Conservation (phyloP, 2,329 filamentous ascomycete genomes). For the Aschersonia sp. region DNA sequence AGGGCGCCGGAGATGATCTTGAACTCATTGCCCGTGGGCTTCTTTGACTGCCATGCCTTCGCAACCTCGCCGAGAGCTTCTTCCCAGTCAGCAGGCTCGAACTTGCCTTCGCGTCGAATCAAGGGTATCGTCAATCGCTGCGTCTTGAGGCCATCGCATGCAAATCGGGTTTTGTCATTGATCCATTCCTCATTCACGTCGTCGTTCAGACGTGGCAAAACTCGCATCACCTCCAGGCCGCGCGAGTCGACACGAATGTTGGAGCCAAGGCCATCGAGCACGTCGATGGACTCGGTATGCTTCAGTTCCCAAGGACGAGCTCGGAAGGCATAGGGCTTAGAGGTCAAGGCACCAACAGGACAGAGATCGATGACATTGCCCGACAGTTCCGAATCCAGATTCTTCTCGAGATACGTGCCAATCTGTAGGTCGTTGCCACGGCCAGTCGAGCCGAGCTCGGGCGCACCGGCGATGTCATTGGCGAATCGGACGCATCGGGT, state of each 20-base stretch:
- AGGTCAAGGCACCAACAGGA: slow-evolving; percentile 89
- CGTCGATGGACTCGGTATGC: slow-evolving; percentile 90
- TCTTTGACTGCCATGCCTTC: slow-evolving; percentile 62
- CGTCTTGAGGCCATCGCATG: slow-evolving; percentile 90
- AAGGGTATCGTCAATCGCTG: slow-evolving; percentile 89
- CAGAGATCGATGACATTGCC: slow-evolving; percentile 97
- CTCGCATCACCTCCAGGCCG: slow-evolving; percentile 90
- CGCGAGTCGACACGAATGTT: slow-evolving; percentile 90
- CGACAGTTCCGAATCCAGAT: slow-evolving; percentile 86
- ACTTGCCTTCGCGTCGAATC: slow-evolving; percentile 76
- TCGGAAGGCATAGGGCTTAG: slow-evolving; percentile 95
- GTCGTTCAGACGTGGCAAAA: slow-evolving; percentile 86
- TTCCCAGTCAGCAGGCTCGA: slow-evolving; percentile 89
- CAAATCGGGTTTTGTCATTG: slow-evolving; percentile 94
- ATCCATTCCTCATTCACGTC: slow-evolving; percentile 99
- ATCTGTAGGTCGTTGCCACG: slow-evolving; percentile 97
- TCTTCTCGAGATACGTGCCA: slow-evolving; percentile 90
- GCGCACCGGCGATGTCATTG: slow-evolving; percentile 91
- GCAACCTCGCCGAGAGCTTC: slow-evolving; percentile 82
- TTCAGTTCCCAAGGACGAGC: slow-evolving; percentile 95
- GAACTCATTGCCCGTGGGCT: slow-evolving; percentile 84
- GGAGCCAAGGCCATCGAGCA: slow-evolving; percentile 81
- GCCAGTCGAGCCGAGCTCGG: slow-evolving; percentile 85
- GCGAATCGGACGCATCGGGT: slow-evolving; percentile 95
- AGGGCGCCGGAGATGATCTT: slow-evolving; percentile 88